Evolutionary conservation across 441 rosid genomes (phyloP).

Genomic region (Erodium moschatum): DNA sequence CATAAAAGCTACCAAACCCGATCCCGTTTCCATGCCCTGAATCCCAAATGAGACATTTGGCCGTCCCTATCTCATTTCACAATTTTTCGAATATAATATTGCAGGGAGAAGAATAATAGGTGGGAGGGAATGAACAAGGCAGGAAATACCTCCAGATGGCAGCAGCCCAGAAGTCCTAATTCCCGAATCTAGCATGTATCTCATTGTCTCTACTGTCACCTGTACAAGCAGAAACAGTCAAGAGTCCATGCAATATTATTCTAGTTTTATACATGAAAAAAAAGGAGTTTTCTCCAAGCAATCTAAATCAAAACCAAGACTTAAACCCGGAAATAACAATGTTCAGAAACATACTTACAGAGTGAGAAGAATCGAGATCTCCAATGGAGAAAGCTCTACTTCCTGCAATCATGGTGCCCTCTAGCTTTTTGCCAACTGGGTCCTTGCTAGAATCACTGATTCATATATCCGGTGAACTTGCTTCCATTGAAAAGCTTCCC

Average conservation of each 20-base stretch:
- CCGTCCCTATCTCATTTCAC: neutral
- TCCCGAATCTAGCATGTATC: slow-evolving; percentile 13
- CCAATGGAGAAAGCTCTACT: slow-evolving; percentile 26
- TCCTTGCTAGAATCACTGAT: slow-evolving; percentile 39
- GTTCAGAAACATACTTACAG: slow-evolving; percentile 14
- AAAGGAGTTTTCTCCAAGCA: slow-evolving; percentile 16
- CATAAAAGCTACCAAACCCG: neutral
- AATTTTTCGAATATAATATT: slow-evolving; percentile 11
- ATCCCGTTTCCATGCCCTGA: neutral
- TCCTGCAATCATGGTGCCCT: slow-evolving; percentile 29
- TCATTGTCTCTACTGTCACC: slow-evolving; percentile 21
- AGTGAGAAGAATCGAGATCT: neutral
- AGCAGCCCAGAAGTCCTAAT: slow-evolving; percentile 26
- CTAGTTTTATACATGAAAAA: slow-evolving; percentile 6
- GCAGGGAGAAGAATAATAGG: slow-evolving; percentile 7
- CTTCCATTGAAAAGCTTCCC: slow-evolving; percentile 46
- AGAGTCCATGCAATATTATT: slow-evolving; percentile 22
- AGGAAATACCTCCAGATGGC: slow-evolving; percentile 53
- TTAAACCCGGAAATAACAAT: slow-evolving; percentile 19
- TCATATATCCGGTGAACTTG: slow-evolving; percentile 39
- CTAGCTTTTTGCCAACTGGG: slow-evolving; percentile 40
- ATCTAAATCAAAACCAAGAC: neutral
- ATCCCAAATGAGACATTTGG: too few species aligned
- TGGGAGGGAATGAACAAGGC: slow-evolving; percentile 16
- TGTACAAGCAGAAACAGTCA: slow-evolving; percentile 36